Base-by-base conservation (phyloP, 2,329 filamentous ascomycete species). In the Diaporthe aspalathi region DNA sequence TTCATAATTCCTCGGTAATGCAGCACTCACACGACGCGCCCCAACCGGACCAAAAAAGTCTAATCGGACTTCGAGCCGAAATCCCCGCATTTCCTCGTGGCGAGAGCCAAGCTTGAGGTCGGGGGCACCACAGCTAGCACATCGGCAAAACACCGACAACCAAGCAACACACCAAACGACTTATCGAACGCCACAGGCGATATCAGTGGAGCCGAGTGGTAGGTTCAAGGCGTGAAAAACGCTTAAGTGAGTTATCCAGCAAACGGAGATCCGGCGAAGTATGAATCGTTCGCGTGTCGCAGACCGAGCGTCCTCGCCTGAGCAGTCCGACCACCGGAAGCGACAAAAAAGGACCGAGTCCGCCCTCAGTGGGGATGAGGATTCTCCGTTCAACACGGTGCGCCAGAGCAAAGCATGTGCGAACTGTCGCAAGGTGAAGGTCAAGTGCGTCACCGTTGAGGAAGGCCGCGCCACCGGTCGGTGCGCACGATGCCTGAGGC, bases 291-390 rank as follows among this genome's bases (percentile, higher is more conserved):
- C 16, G 8, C 29, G 29, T 40, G 40, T 8, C 24, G 27, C 17
- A 5, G 57, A 63, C 7, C 57, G 27, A 63, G 57, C 40, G 17
- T 63, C 57, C 27, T 63, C 57, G 40, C 57, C 57, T 11, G 57
- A 63, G 40, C 57, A 49, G 40, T 22, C 57, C 40, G 40, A 63
- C 8, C 40, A 62, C 43, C 45, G 57, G 20, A 63, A 63, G 57
- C 57, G 57, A 12, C 57, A 63, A 20, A 63, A 49, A 27, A 63
- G 40, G 4, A 2, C 12, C 3, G 40, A 17, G 24, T 45, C 27
- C 11, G 27, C 57, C 0, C 24, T 35, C 27, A 63, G 57, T 5
- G 57, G 57, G 0, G 40, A 63, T 3, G 40, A 63, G 2, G 57
- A 63, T 35, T 11, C 57, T 16, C 20, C 14, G 1, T 16, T 27